phyloP scores from a whole-genome alignment of 164 flowering plant species.

The Saururus chinensis region DNA sequence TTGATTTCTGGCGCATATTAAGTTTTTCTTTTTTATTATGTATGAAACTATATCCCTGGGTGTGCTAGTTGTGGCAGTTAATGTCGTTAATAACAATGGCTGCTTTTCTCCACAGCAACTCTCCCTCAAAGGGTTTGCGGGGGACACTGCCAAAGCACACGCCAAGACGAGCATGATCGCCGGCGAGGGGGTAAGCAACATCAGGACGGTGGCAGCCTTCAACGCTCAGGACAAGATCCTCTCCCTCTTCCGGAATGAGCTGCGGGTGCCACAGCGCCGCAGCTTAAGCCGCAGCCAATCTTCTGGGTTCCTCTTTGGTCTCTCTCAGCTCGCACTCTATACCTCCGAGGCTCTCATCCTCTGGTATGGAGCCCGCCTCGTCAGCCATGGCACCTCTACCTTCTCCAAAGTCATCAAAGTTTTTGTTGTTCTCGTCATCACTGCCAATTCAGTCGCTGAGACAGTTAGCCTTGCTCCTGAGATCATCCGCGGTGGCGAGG shows the following conservation, averaged over 20 bases:
- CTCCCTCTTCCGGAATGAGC: constrained; percentile 66
- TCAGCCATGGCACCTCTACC: constrained; percentile 69
- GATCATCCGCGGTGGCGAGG: constrained; percentile 83
- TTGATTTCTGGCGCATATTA: no score
- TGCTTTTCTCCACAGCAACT: constrained; percentile 52
- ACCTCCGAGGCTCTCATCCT: constrained; percentile 87
- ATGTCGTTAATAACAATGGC: background rate
- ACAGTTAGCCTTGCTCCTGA: constrained; percentile 96
- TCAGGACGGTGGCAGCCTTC: constrained; percentile 94
- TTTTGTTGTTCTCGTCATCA: constrained; percentile 83
- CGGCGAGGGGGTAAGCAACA: constrained; percentile 98
- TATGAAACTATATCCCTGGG: no score
- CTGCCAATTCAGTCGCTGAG: constrained; percentile 94
- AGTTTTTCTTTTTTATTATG: no score
- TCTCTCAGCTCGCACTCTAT: constrained; percentile 89
- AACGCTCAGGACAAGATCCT: constrained; percentile 88
- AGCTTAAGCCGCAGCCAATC: constrained; percentile 69
- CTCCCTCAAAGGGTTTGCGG: constrained; percentile 93
- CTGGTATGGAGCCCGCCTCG: constrained; percentile 93
- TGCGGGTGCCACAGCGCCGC: constrained; percentile 52
- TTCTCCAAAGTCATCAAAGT: constrained; percentile 95
- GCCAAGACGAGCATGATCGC: constrained; percentile 98
- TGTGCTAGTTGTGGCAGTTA: background rate
- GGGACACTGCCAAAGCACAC: constrained; percentile 97
- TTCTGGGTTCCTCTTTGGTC: constrained; percentile 77